Percentiles rank a stretch among this genome's conserved stretches.
phyloP scores from a whole-genome alignment of 2,329 filamentous ascomycete genomes.

The Neopestalotiopsis sp. region DNA sequence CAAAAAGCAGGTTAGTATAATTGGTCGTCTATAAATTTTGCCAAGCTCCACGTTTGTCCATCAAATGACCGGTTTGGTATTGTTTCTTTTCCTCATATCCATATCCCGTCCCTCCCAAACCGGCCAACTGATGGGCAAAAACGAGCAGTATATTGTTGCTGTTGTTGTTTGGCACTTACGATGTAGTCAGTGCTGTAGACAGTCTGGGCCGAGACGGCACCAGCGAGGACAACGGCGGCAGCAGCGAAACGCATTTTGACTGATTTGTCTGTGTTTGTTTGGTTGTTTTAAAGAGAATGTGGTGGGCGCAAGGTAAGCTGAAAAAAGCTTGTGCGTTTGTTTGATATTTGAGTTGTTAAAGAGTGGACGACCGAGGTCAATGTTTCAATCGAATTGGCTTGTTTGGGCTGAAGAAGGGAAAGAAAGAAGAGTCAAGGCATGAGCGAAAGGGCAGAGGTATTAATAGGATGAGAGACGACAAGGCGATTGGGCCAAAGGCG shows the following conservation, averaged over 20 bases:
- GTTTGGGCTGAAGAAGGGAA: constrained; percentile 46
- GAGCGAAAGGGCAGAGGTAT: constrained; percentile 46
- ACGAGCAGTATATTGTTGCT: neutral
- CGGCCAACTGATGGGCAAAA: neutral
- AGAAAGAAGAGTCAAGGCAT: constrained; percentile 29
- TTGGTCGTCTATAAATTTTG: constrained; percentile 27
- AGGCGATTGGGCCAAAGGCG: constrained; percentile 25
- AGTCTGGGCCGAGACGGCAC: constrained; percentile 49
- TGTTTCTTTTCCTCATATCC: neutral
- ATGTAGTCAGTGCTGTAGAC: constrained; percentile 61
- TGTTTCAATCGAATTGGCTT: constrained; percentile 48
- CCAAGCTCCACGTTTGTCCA: neutral
- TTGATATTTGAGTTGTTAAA: constrained; percentile 38
- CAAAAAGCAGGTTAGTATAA: constrained; percentile 63
- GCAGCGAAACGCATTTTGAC: constrained; percentile 68
- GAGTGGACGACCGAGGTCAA: constrained; percentile 66
- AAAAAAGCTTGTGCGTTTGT: constrained; percentile 30
- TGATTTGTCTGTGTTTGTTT: constrained; percentile 29
- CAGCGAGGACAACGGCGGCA: constrained; percentile 55
- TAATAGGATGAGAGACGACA: constrained; percentile 43
- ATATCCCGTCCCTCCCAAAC: neutral
- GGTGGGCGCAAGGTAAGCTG: constrained; percentile 38
- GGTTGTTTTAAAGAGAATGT: constrained; percentile 27
- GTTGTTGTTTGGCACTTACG: neutral
- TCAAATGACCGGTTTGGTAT: neutral